phyloP scores from a whole-genome alignment of 2,329 filamentous ascomycete genomes.

The Fusarium dimerum region DNA sequence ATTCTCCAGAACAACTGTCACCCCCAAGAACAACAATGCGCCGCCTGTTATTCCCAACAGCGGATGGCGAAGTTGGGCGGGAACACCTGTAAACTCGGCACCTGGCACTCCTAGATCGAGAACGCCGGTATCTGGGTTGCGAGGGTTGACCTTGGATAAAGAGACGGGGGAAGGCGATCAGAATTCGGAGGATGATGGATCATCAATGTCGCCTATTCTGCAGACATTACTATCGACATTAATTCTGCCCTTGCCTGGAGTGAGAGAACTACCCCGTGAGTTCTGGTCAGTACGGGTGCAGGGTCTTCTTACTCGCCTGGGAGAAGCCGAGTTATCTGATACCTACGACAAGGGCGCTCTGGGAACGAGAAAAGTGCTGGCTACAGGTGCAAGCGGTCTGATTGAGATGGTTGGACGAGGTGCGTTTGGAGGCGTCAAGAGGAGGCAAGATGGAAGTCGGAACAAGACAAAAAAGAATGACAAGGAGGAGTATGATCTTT shows the following conservation, averaged over 20 bases:
- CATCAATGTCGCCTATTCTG: conserved; percentile 63
- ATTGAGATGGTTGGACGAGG: conserved; percentile 70
- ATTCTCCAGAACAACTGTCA: conserved; percentile 45
- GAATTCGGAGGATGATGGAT: conserved; percentile 25
- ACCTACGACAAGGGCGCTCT: conserved; percentile 79
- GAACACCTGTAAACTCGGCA: conserved; percentile 25
- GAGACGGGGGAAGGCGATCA: conserved; percentile 19
- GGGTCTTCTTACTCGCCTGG: conserved; percentile 61
- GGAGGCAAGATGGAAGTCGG: conserved; percentile 5
- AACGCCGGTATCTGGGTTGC: conserved; percentile 22
- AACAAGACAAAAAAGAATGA: not conserved
- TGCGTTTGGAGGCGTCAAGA: conserved; percentile 56
- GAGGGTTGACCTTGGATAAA: conserved; percentile 3
- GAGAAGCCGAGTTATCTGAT: conserved; percentile 71
- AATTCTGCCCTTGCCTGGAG: conserved; percentile 64
- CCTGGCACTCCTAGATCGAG: conserved; percentile 31
- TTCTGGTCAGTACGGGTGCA: conserved; percentile 68
- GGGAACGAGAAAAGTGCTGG: conserved; percentile 72
- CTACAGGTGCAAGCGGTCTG: conserved; percentile 69
- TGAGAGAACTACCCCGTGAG: conserved; percentile 60
- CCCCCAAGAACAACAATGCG: conserved; percentile 5
- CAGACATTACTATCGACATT: conserved; percentile 69
- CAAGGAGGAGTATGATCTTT: conserved; percentile 54
- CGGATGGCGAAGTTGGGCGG: conserved; percentile 20
- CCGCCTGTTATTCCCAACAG: conserved; percentile 11